These are phyloP conservation scores for Ophiocordyceps unilateralis DNA, from an alignment of 2,329 filamentous ascomycete species.

Conservation along the genomic window DNA sequence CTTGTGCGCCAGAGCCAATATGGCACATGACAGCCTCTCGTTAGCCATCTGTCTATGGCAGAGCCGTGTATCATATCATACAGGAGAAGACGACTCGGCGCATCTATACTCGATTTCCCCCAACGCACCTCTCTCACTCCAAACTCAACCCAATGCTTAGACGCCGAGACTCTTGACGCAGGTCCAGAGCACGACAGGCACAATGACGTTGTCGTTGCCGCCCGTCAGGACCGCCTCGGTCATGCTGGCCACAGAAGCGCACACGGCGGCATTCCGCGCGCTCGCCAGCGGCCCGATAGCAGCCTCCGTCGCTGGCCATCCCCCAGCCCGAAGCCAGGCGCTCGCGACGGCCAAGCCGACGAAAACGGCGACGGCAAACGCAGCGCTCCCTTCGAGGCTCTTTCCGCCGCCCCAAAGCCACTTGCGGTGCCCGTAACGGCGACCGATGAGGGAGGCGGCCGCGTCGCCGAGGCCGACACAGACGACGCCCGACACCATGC, in stretches of 20 bases:
- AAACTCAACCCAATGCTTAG: constrained; percentile 11
- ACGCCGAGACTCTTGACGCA: constrained; percentile 64
- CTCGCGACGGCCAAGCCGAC: constrained; percentile 53
- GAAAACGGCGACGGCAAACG: constrained; percentile 69
- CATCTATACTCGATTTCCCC: neutral
- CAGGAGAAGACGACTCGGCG: neutral
- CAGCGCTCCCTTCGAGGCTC: constrained; percentile 72
- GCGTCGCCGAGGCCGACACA: constrained; percentile 94
- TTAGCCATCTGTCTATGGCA: neutral
- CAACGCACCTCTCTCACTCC: neutral
- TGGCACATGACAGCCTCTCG: neutral
- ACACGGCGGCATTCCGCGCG: constrained; percentile 52
- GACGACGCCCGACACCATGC: constrained; percentile 82
- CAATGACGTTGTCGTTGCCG: constrained; percentile 95
- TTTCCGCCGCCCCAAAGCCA: constrained; percentile 97
- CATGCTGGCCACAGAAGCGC: constrained; percentile 66
- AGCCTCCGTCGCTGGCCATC: constrained; percentile 42
- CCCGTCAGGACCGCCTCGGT: constrained; percentile 92
- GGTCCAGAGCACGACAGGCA: constrained; percentile 84
- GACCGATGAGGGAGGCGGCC: constrained; percentile 75
- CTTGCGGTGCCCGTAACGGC: constrained; percentile 71
- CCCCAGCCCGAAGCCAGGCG: constrained; percentile 58
- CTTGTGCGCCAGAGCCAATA: too few relatives aligned
- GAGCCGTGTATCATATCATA: neutral
- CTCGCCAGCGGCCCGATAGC: constrained; percentile 18